phyloP scores from a whole-genome alignment of 2,329 filamentous ascomycete species.

The Thyridium curvatum region DNA sequence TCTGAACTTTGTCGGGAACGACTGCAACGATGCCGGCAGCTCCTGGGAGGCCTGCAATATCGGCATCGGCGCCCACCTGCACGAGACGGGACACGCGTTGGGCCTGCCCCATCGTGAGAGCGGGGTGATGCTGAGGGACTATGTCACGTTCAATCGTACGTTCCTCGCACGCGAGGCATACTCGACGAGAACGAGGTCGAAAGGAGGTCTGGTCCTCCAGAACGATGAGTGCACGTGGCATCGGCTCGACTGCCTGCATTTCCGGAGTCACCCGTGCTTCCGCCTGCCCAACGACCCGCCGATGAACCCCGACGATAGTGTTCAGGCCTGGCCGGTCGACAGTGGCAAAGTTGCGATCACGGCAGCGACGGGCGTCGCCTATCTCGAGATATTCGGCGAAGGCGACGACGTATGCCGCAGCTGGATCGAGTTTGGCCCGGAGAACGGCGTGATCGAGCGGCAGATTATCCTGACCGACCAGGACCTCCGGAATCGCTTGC shows the following conservation, averaged over 20 bases:
- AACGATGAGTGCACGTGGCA: slow-evolving; percentile 91
- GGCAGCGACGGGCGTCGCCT: slow-evolving; percentile 75
- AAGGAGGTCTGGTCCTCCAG: slow-evolving; percentile 67
- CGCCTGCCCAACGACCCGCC: slow-evolving; percentile 69
- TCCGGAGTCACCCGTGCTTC: slow-evolving; percentile 88
- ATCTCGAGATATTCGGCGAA: slow-evolving; percentile 74
- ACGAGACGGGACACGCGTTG: slow-evolving; percentile 85
- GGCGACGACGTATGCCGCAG: slow-evolving; percentile 74
- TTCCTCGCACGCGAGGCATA: slow-evolving; percentile 79
- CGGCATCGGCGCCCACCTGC: slow-evolving; percentile 86
- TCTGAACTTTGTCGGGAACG: slow-evolving; percentile 72
- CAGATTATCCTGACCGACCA: slow-evolving; percentile 70
- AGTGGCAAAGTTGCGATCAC: slow-evolving; percentile 69
- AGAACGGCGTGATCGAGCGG: slow-evolving; percentile 56
- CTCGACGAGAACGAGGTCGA: slow-evolving; percentile 79
- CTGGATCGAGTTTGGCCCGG: slow-evolving; percentile 74
- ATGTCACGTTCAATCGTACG: slow-evolving; percentile 74
- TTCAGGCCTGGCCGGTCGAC: slow-evolving; percentile 83
- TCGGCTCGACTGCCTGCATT: slow-evolving; percentile 79
- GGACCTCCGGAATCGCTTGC: slow-evolving; percentile 65
- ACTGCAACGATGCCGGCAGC: slow-evolving; percentile 79
- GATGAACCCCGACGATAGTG: slow-evolving; percentile 60
- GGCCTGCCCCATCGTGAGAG: slow-evolving; percentile 85
- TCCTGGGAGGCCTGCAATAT: slow-evolving; percentile 95
- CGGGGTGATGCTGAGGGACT: slow-evolving; percentile 90